These are phyloP conservation scores for Backusella parvicylindrica DNA, from an alignment of 192 early-diverging fungal genomes.

Conservation along the genomic window DNA sequence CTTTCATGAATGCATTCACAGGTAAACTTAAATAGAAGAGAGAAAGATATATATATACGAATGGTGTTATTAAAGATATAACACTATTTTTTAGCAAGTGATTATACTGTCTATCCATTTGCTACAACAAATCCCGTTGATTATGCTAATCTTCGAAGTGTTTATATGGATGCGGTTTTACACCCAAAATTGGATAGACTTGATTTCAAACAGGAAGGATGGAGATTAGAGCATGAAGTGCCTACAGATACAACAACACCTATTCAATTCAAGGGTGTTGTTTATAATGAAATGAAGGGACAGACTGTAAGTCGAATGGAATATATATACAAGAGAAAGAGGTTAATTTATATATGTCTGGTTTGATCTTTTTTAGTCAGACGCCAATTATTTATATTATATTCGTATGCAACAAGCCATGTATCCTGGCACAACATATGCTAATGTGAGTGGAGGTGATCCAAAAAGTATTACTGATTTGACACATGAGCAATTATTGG, in stretches of 20 bases:
- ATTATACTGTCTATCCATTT: conserved; percentile 93
- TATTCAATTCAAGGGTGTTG: conserved; percentile 89
- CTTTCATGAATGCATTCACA: conserved; percentile 97
- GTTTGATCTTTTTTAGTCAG: conserved; percentile 54
- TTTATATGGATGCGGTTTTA: conserved; percentile 93
- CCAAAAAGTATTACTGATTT: conserved; percentile 84
- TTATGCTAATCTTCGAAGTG: conserved; percentile 82
- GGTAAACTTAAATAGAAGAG: conserved; percentile 36
- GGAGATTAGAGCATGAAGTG: conserved; percentile 84
- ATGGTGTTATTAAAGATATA: background rate
- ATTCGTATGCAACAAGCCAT: conserved; percentile 75
- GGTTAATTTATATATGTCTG: background rate
- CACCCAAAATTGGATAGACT: conserved; percentile 70
- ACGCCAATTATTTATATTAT: conserved; percentile 76
- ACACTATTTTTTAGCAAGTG: conserved; percentile 48
- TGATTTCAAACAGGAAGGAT: conserved; percentile 94
- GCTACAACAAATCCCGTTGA: conserved; percentile 87
- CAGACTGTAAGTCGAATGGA: conserved; percentile 39
- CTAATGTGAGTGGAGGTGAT: conserved; percentile 85
- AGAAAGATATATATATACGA: too few relatives aligned
- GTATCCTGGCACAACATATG: conserved; percentile 83
- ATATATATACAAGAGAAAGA: background rate
- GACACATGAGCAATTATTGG: conserved; percentile 75
- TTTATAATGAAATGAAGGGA: conserved; percentile 99
- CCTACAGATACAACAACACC: conserved; percentile 60